Evolutionary conservation across 1,284 basidiomycete genomes (phyloP).

Genomic region (Tausonia pullulans): DNA sequence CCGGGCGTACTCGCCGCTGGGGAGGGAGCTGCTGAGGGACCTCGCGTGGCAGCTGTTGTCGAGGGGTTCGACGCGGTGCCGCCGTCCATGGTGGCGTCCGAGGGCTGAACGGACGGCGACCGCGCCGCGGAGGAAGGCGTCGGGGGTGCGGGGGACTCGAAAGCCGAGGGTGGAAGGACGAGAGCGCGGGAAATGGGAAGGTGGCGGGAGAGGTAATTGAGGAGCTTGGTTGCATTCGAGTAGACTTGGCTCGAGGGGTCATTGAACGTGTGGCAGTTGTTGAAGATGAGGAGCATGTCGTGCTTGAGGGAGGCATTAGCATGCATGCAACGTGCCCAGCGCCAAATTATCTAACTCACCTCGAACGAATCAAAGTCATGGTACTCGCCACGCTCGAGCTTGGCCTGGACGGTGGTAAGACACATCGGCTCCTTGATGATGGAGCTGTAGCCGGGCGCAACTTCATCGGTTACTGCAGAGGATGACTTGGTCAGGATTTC

Average conservation of each 20-base stretch:
- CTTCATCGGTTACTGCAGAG: slow-evolving; percentile 6
- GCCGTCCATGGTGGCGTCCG: no score
- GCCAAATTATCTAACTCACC: not conserved
- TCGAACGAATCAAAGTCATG: slow-evolving; percentile 10
- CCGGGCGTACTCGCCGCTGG: not conserved
- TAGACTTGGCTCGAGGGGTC: slow-evolving; percentile 4
- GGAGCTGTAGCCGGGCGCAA: slow-evolving; percentile 9
- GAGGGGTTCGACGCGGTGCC: no score
- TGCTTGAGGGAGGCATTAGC: not conserved
- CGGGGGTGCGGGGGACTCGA: not conserved
- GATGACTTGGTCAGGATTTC: not conserved
- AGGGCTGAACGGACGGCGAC: not conserved
- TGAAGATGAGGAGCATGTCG: slow-evolving; percentile 12
- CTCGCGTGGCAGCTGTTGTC: no score
- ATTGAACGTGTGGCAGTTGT: slow-evolving; percentile 15
- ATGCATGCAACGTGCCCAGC: not conserved
- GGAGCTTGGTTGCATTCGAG: slow-evolving; percentile 12
- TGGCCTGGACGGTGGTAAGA: slow-evolving; percentile 2
- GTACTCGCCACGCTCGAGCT: not conserved
- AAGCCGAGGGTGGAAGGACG: not conserved
- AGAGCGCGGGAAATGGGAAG: slow-evolving; percentile 9
- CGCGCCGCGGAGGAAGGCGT: not conserved
- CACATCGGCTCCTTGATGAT: slow-evolving; percentile 11
- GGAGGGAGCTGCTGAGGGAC: not conserved
- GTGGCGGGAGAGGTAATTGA: slow-evolving; percentile 5